Conservation (phyloP, 306 rosid species). For the Quercus engelmannii region DNA sequence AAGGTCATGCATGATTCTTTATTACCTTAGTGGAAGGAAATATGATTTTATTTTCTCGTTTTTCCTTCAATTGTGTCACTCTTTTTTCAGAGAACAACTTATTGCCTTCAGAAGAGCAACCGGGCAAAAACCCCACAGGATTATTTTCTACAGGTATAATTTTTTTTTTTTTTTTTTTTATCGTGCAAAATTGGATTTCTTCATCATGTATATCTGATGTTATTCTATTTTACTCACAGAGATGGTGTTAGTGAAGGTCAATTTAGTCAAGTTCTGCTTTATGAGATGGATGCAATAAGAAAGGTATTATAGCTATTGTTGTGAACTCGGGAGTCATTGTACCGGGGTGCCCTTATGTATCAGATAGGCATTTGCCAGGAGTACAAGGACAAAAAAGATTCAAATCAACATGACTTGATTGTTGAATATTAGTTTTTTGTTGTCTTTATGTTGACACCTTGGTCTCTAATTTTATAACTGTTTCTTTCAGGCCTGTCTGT, state of each 20-base stretch:
- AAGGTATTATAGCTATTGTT: slow-evolving; percentile 51
- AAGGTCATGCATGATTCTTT: background rate
- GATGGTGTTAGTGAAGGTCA: slow-evolving; percentile 94
- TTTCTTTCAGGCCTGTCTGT: slow-evolving; percentile 57
- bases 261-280: slow-evolving; percentile 65
- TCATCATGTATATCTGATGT: background rate
- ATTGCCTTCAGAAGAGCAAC: slow-evolving; percentile 39
- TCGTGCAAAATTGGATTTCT: background rate
- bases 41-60: background rate
- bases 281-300: slow-evolving; percentile 81
- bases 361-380: background rate
- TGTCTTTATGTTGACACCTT: background rate
- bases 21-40: background rate
- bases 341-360: background rate
- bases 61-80: background rate
- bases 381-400: background rate
- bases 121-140: slow-evolving; percentile 36
- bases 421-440: background rate
- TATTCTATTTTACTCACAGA: slow-evolving; percentile 31
- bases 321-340: background rate
- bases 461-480: background rate
- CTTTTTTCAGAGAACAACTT: slow-evolving; percentile 55
- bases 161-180: background rate
- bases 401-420: background rate
- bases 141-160: slow-evolving; percentile 77